Evolutionary conservation across 345 rosid species (phyloP).

Genomic region (Boechera retrofracta): DNA sequence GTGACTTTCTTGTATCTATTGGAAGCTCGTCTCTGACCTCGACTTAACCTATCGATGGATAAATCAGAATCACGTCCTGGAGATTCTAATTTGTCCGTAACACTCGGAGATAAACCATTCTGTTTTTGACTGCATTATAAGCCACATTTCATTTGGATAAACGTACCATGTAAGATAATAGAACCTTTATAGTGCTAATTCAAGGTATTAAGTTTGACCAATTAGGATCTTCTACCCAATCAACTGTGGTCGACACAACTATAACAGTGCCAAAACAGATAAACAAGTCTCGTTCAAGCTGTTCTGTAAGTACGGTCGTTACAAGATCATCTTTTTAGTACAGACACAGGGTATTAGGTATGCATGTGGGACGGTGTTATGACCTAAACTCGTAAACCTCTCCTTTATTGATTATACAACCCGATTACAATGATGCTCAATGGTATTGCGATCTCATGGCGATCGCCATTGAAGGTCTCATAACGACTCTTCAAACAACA

Average conservation of each 20-base stretch:
- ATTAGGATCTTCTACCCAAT: neutral
- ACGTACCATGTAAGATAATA: slow-evolving; percentile 10
- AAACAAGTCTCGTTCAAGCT: no score
- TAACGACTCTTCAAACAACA: no score
- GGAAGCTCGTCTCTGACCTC: slow-evolving; percentile 72
- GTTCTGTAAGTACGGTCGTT: no score
- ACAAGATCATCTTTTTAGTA: no score
- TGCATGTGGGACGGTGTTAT: no score
- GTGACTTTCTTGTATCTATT: slow-evolving; percentile 63
- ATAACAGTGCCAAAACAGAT: no score
- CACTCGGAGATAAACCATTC: slow-evolving; percentile 52
- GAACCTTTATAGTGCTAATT: neutral
- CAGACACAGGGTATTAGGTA: no score
- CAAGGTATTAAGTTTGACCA: neutral
- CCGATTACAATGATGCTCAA: no score
- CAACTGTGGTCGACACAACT: neutral
- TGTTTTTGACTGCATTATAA: slow-evolving; percentile 4
- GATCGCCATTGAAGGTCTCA: no score
- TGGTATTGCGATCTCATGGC: no score
- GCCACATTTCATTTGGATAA: neutral
- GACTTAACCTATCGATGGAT: slow-evolving; percentile 61
- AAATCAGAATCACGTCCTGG: slow-evolving; percentile 63
- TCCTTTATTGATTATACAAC: no score
- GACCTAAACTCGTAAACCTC: no score
- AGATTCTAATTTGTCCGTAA: slow-evolving; percentile 52